Evolutionary conservation across 805 yeast species (phyloP), one percentile per base, ranked within the genome.

Genomic region (Debaryomyces prosopidis): DNA sequence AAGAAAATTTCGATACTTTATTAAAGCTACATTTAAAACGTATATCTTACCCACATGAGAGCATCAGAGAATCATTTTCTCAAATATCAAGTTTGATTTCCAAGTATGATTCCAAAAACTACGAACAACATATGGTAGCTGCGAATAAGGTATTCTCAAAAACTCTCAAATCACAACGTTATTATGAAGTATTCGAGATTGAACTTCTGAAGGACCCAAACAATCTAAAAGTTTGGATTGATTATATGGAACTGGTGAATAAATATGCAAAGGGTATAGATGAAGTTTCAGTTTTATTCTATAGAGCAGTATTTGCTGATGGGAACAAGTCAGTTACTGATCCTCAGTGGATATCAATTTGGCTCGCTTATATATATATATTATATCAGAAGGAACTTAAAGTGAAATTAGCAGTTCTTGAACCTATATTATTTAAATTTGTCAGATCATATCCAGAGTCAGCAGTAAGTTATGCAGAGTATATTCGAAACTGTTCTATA

Each of bases 41-140:
- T 33, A 53, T 81, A 4, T 33, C 51, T 1, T 49, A 54, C 8
- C 82, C 82, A 0, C 82, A 77, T 55, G 45, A 53, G 1, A 51
- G 59, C 2, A 44, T 78, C 6, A 76, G 73, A 3, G 65, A 67
- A 0, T 70, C 81, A 0, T 73, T 65, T 51, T 55, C 63, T 8
- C 58, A 59, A 1, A 70, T 64, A 36, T 79, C 82, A 1, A 19
- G 57, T 0, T 75, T 77, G 43, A 62, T 79, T 1, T 61, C 80
- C 1, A 31, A 44, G 2, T 34, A 63, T 37, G 58, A 51, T 17
- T 42, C 58, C 0, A 52, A 52, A 1, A 39, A 62, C 3, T 78
- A 79, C 47, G 65, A 63, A 1, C 32, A 42, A 0, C 57, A 60
- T 17, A 69, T 81, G 74, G 43, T 51, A 5, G n/a, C 42, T 0